These are phyloP conservation scores for Chlorella vulgaris DNA, from an alignment of 139 green algal genomes.

Conservation along the genomic window DNA sequence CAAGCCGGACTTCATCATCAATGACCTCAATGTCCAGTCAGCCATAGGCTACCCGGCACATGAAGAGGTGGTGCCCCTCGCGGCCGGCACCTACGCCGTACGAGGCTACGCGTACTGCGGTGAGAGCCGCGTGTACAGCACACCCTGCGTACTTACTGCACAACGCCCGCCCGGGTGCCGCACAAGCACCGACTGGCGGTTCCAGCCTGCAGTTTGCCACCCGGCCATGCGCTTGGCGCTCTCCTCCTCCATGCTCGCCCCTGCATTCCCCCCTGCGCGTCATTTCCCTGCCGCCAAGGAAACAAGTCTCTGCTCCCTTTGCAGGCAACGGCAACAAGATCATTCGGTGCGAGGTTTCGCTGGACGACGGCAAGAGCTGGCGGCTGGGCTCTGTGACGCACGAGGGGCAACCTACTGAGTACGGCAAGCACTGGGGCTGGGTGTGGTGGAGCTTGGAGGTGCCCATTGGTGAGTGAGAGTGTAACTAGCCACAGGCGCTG, in stretches of 20 bases:
- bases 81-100: constrained; percentile 59
- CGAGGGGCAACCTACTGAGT: constrained; percentile 65
- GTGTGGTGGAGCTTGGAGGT: constrained; percentile 46
- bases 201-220: too few relatives aligned
- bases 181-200: too few relatives aligned
- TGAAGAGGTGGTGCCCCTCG: constrained; percentile 85
- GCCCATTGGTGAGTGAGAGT: constrained; percentile 20
- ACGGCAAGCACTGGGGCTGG: constrained; percentile 90
- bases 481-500: not conserved
- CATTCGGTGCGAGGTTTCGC: constrained; percentile 90
- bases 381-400: constrained; percentile 72
- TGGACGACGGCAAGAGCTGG: constrained; percentile 90
- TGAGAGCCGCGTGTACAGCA: too few relatives aligned
- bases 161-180: too few relatives aligned
- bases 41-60: constrained; percentile 87
- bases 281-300: too few relatives aligned
- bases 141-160: too few relatives aligned
- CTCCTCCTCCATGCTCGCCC: not conserved
- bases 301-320: too few relatives aligned
- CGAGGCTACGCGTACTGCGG: constrained; percentile 89
- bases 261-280: too few relatives aligned
- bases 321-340: constrained; percentile 86
- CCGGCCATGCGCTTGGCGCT: too few relatives aligned
- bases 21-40: constrained; percentile 96
- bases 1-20: constrained; percentile 99